Percentiles rank a stretch among this genome's conserved stretches.
Evolutionary conservation across 495 filamentous ascomycete genomes (phyloP).

Genomic region (Neurospora sp.): DNA sequence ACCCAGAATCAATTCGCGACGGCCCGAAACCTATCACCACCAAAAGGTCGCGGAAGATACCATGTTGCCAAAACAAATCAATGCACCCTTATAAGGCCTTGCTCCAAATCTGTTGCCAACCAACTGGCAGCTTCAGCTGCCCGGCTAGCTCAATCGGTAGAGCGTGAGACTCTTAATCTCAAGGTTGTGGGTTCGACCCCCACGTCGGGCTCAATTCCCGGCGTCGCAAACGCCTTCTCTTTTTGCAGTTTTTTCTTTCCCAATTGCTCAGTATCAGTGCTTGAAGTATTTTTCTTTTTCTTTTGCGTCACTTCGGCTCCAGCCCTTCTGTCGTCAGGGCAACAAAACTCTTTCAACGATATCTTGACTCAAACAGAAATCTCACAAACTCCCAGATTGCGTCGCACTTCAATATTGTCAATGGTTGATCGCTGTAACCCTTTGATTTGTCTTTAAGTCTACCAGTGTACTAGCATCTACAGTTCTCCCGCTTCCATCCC

Average conservation of each 20-base stretch:
- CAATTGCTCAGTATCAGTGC: no score
- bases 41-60: background rate
- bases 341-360: background rate
- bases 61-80: background rate
- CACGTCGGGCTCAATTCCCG: background rate
- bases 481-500: background rate
- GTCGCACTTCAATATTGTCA: background rate
- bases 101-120: background rate
- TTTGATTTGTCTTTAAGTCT: background rate
- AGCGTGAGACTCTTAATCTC: conserved; percentile 59
- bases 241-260: background rate
- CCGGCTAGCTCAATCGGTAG: conserved; percentile 63
- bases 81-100: fast-evolving
- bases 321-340: background rate
- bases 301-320: background rate
- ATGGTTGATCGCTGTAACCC: background rate
- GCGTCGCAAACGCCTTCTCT: background rate
- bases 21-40: background rate
- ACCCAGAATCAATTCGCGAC: background rate
- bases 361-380: background rate
- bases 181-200: background rate
- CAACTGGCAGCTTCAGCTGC: background rate
- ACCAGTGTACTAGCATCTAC: background rate
- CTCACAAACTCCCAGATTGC: background rate
- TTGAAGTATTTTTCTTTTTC: background rate